Evolutionary conservation across 164 flowering plant species (phyloP).

Genomic region (Vitis labrusca): DNA sequence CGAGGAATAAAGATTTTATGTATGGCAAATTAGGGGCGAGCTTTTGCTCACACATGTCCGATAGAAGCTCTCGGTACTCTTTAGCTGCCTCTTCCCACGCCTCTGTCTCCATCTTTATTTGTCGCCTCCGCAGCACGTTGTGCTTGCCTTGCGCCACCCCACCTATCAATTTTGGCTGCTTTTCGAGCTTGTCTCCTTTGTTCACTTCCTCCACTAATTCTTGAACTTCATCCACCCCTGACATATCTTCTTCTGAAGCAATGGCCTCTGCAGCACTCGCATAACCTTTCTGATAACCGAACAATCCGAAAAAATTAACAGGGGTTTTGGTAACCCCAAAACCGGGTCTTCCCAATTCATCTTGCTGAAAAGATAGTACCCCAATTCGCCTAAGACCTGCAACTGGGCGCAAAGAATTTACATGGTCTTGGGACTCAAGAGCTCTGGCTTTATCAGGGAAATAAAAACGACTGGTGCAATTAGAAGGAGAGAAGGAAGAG

Average conservation of each 20-base stretch:
- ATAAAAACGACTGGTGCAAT: constrained; percentile 4
- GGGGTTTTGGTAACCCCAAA: constrained; percentile 3
- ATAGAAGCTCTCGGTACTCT: constrained; percentile 59
- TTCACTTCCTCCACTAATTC: constrained; percentile 34
- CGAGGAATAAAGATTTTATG: constrained; percentile 61
- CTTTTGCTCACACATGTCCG: constrained; percentile 71
- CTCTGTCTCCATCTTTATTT: constrained; percentile 63
- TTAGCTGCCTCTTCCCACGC: constrained; percentile 70
- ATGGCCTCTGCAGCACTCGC: constrained; percentile 50
- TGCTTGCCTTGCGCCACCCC: constrained; percentile 45
- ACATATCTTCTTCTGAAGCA: constrained; percentile 44
- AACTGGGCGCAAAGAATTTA: constrained; percentile 1
- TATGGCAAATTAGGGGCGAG: constrained; percentile 75
- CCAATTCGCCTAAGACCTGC: constrained; percentile 8
- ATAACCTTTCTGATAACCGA: constrained; percentile 23
- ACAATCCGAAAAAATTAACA: constrained; percentile 9
- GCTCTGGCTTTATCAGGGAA: constrained; percentile 15
- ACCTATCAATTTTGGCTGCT: constrained; percentile 26
- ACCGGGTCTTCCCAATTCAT: constrained; percentile 6
- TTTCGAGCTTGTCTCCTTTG: constrained; percentile 16
- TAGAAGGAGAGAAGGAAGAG: constrained; percentile 3
- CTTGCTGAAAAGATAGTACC: not conserved
- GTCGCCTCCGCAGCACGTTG: constrained; percentile 40
- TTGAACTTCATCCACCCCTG: constrained; percentile 41
- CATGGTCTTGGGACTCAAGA: constrained; percentile 2